phyloP scores from a whole-genome alignment of 495 filamentous ascomycete species.

The Daldinia childiae region DNA sequence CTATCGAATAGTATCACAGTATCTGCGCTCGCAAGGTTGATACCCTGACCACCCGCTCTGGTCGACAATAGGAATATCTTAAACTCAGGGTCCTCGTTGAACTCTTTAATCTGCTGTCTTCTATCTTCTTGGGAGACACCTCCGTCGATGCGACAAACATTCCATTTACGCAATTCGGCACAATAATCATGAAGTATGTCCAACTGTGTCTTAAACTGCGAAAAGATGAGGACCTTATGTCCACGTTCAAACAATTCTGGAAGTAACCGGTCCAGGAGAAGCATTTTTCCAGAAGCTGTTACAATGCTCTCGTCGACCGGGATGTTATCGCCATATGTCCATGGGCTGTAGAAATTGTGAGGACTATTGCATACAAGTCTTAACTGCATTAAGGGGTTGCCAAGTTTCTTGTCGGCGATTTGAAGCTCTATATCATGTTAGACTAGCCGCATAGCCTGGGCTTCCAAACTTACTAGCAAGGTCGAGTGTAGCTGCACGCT shows the following conservation, averaged over 20 bases:
- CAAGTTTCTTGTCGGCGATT: conserved; percentile 89
- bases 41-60: conserved; percentile 91
- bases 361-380: conserved; percentile 92
- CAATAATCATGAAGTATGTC: conserved; percentile 92
- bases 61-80: conserved; percentile 90
- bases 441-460: background rate
- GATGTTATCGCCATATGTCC: conserved; percentile 62
- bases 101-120: conserved; percentile 81
- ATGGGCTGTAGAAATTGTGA: conserved; percentile 97
- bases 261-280: conserved; percentile 87
- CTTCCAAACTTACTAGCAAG: conserved; percentile 71
- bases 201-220: conserved; percentile 93
- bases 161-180: conserved; percentile 73
- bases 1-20: conserved; percentile 95
- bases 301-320: conserved; percentile 80
- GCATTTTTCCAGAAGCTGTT: conserved; percentile 92
- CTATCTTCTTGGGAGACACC: conserved; percentile 82
- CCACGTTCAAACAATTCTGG: conserved; percentile 75
- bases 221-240: conserved; percentile 96
- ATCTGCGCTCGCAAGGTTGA: conserved; percentile 96
- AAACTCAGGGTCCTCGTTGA: conserved; percentile 76
- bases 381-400: conserved; percentile 93
- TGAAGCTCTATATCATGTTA: conserved; percentile 68
- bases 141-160: conserved; percentile 90
- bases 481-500: conserved; percentile 75